Conservation (phyloP, 2,329 filamentous ascomycete genomes). For the Botrytis medusae region DNA sequence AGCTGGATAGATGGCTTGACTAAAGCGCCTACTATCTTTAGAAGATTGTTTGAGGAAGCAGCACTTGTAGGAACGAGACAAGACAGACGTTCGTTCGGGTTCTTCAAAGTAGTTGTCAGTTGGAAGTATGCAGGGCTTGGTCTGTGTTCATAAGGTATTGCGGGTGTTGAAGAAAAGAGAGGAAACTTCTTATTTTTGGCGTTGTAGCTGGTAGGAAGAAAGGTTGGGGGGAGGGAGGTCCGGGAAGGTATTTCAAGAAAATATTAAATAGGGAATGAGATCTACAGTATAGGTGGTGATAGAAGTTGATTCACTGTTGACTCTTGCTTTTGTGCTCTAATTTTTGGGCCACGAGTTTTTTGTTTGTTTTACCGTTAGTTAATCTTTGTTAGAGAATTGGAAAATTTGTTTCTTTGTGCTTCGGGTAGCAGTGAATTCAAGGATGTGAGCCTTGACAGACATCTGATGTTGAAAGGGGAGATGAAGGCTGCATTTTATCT, state of each 20-base stretch:
- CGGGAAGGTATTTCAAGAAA: not conserved
- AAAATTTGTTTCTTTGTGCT: not conserved
- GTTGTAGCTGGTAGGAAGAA: not conserved
- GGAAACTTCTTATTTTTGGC: not conserved
- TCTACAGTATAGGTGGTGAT: not conserved
- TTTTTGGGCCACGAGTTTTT: not conserved
- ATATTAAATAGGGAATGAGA: not conserved
- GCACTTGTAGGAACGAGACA: not conserved
- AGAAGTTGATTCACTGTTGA: not conserved
- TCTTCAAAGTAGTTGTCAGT: not conserved
- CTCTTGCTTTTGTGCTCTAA: not conserved
- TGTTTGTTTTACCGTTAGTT: not conserved
- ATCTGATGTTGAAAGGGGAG: not conserved
- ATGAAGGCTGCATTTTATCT: not conserved
- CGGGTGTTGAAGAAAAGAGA: fast-evolving
- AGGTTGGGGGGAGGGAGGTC: not conserved
- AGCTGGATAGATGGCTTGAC: too few relatives aligned
- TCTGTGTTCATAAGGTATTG: too few relatives aligned
- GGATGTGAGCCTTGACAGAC: not conserved
- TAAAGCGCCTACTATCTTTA: not conserved
- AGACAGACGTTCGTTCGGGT: not conserved
- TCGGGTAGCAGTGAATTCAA: not conserved
- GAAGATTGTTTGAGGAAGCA: not conserved
- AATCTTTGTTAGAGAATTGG: not conserved
- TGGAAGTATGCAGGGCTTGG: not conserved